Percentiles rank a stretch among this genome's conserved stretches.
These are phyloP conservation scores for Mucor lusitanicus DNA, from an alignment of 371 early-diverging fungal genomes.

Conservation along the genomic window DNA sequence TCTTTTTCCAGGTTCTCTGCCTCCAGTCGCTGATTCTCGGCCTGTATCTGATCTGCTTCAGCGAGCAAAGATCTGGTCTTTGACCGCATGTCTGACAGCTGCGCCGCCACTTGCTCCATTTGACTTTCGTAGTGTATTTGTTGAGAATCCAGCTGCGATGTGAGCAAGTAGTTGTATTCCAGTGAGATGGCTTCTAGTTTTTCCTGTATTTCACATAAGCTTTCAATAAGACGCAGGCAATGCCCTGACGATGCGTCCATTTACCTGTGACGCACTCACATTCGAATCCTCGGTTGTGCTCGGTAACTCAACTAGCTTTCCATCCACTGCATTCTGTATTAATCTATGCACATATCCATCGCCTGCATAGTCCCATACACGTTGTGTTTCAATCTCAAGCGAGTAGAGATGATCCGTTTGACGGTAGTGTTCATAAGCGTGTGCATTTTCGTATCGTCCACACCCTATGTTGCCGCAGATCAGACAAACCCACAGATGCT, in stretches of 20 bases:
- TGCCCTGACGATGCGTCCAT: neutral
- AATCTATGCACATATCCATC: conserved; percentile 95
- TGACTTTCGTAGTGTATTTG: conserved; percentile 81
- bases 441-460: conserved; percentile 79
- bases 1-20: conserved; percentile 2
- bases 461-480: conserved; percentile 92
- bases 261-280: conserved; percentile 8
- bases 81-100: conserved; percentile 38
- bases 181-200: conserved; percentile 78
- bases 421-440: conserved; percentile 85
- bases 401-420: conserved; percentile 83
- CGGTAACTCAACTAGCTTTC: conserved; percentile 89
- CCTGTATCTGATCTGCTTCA: conserved; percentile 9
- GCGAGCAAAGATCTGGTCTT: conserved; percentile 3
- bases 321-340: conserved; percentile 88
- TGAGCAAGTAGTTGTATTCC: conserved; percentile 79
- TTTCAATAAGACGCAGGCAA: neutral
- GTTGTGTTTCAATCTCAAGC: conserved; percentile 90
- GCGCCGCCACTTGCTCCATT: conserved; percentile 51
- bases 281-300: conserved; percentile 21
- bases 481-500: conserved; percentile 92
- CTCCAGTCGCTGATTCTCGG: conserved; percentile 14
- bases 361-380: conserved; percentile 97
- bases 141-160: conserved; percentile 85
- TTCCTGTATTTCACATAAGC: conserved; percentile 37